phyloP scores from a whole-genome alignment of 805 yeast genomes.

The Yarrowia keelungensis region DNA sequence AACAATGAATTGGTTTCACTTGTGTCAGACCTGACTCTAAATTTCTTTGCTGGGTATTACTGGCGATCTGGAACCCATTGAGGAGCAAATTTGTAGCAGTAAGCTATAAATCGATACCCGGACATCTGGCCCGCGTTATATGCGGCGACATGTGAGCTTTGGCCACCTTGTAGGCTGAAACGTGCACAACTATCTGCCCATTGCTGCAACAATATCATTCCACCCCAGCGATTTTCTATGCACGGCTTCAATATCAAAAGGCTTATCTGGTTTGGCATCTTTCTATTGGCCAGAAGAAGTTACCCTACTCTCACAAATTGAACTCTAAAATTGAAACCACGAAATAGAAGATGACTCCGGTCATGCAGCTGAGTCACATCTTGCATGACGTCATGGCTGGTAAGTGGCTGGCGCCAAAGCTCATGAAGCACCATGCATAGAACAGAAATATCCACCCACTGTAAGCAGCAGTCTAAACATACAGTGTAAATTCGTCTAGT shows the following conservation, averaged over 20 bases:
- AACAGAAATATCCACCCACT: neutral
- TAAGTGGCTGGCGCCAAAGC: neutral
- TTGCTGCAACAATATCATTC: neutral
- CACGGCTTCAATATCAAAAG: conserved; percentile 1
- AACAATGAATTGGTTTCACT: conserved; percentile 2
- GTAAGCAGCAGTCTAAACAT: neutral
- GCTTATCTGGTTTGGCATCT: neutral
- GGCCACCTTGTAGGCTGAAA: no score
- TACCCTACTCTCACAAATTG: conserved; percentile 10
- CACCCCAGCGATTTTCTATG: neutral
- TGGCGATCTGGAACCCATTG: no score
- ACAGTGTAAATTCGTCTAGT: neutral
- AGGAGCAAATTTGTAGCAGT: no score
- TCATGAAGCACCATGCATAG: conserved; percentile 2
- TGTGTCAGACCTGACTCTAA: neutral
- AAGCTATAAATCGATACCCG: no score
- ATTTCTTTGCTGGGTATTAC: no score
- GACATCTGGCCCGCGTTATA: no score
- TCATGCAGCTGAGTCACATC: conserved; percentile 12
- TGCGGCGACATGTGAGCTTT: no score
- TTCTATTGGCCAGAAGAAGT: neutral
- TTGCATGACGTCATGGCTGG: conserved; percentile 10
- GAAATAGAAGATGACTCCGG: neutral
- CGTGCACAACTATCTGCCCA: neutral
- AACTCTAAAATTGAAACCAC: neutral